Conservation (phyloP, 352 stramenopile species). For the Globisporangium cystogenes region DNA sequence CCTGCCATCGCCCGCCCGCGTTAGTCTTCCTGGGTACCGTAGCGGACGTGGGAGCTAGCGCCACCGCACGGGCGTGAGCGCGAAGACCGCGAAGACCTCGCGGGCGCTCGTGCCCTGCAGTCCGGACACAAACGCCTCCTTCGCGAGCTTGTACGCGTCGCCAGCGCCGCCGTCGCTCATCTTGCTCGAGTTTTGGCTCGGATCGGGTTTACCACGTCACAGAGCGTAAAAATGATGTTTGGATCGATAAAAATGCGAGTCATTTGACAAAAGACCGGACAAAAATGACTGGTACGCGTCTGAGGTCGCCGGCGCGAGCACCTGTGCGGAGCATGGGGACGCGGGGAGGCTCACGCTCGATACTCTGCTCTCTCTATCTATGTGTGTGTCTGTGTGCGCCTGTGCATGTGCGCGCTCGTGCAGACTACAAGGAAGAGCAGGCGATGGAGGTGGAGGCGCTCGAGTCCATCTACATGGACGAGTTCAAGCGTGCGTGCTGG, state of each 20-base stretch:
- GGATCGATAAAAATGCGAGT: not conserved
- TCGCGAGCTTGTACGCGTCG: constrained; percentile 80
- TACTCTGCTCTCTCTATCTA: not conserved
- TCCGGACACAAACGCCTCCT: constrained; percentile 75
- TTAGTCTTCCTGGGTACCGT: not conserved
- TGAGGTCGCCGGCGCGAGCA: not conserved
- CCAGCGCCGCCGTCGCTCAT: constrained; percentile 23
- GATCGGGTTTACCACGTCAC: no score
- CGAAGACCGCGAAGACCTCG: constrained; percentile 76
- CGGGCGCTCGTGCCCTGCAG: constrained; percentile 59
- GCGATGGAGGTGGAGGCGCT: constrained; percentile 87
- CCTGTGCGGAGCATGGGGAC: no score
- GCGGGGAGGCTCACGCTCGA: not conserved
- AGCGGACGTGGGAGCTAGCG: no score
- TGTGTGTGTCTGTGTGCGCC: not conserved
- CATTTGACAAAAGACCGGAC: not conserved
- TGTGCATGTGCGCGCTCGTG: not conserved
- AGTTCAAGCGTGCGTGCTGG: constrained; percentile 69
- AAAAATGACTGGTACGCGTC: constrained; percentile 57
- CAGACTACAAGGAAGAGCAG: constrained; percentile 87
- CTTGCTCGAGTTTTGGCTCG: no score
- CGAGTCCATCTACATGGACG: constrained; percentile 88
- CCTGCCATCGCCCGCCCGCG: constrained; percentile 24
- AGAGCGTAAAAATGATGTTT: not conserved
- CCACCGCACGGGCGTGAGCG: constrained; percentile 52